Conservation (phyloP, 1,284 basidiomycete species). For the Cryptococcus amylolentus region DNA sequence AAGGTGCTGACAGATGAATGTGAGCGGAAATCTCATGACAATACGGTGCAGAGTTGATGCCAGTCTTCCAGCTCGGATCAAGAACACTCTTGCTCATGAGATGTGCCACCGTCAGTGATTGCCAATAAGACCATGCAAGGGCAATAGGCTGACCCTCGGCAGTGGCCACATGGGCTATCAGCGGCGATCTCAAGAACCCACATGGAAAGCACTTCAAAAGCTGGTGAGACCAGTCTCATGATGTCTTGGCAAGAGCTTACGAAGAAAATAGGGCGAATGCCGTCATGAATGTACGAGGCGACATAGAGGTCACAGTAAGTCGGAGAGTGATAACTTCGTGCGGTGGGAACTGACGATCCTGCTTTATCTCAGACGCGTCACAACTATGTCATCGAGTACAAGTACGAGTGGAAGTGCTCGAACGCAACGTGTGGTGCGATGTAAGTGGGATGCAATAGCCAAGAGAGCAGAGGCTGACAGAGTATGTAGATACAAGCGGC, state of each 20-base stretch:
- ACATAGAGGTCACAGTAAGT: constrained; percentile 45
- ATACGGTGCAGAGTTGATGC: not conserved
- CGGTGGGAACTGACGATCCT: not conserved
- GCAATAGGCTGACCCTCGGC: constrained; percentile 2
- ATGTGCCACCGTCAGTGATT: constrained; percentile 46
- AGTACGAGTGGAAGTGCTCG: constrained; percentile 45
- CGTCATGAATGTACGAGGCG: constrained; percentile 40
- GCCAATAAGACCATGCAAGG: not conserved
- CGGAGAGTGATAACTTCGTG: not conserved
- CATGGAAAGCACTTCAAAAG: constrained; percentile 46
- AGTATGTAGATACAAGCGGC: constrained; percentile 31
- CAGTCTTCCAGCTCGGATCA: constrained; percentile 32
- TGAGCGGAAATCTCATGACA: constrained; percentile 6
- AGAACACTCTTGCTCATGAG: constrained; percentile 47
- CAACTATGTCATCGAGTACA: constrained; percentile 45
- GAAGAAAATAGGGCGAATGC: constrained; percentile 32
- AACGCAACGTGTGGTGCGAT: constrained; percentile 33
- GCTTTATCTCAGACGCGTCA: constrained; percentile 36
- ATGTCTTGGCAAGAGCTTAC: not conserved
- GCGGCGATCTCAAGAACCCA: constrained; percentile 41
- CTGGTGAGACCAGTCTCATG: constrained; percentile 25
- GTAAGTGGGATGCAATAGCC: constrained; percentile 19
- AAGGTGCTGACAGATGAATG: constrained; percentile 38
- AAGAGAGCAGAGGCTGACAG: not conserved
- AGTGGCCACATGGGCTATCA: constrained; percentile 46